Percentiles rank a stretch among this genome's conserved stretches.
phyloP scores from a whole-genome alignment of 129 eudicot genomes.

The Artemisia annua region DNA sequence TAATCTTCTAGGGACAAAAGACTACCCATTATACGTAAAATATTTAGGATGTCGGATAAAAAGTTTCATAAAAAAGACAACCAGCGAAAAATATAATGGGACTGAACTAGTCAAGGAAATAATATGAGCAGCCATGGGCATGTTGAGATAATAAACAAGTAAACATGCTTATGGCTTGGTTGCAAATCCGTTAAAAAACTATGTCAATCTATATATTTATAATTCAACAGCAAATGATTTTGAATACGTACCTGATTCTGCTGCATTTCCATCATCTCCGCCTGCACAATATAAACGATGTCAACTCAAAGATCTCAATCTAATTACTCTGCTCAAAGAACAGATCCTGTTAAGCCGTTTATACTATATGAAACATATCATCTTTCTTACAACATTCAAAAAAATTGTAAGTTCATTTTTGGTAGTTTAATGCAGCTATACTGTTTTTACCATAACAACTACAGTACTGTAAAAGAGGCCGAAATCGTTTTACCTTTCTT shows the following conservation, averaged over 20 bases:
- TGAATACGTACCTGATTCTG: slow-evolving; percentile 72
- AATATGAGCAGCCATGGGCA: neutral
- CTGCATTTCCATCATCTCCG: slow-evolving; percentile 75
- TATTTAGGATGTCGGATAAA: neutral
- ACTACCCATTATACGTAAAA: neutral
- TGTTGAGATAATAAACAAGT: neutral
- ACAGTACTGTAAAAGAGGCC: neutral
- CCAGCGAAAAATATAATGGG: neutral
- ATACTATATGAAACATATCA: neutral
- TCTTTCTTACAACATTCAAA: neutral
- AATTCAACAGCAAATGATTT: neutral
- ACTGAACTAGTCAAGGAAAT: slow-evolving; percentile 1
- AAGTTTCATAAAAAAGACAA: neutral
- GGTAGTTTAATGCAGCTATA: neutral
- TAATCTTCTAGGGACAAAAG: no score
- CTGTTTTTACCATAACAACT: no score
- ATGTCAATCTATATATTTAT: neutral
- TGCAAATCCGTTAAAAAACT: neutral
- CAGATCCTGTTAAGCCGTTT: neutral
- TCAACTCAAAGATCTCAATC: slow-evolving; percentile 10
- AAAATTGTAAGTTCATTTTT: neutral
- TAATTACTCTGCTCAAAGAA: neutral
- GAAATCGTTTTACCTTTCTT: slow-evolving; percentile 59
- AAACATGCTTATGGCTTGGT: neutral
- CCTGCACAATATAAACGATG: slow-evolving; percentile 39